Percentiles rank a stretch among this genome's conserved stretches.
Evolutionary conservation across 1,284 basidiomycete species (phyloP).

Genomic region (Tilletia setariae): DNA sequence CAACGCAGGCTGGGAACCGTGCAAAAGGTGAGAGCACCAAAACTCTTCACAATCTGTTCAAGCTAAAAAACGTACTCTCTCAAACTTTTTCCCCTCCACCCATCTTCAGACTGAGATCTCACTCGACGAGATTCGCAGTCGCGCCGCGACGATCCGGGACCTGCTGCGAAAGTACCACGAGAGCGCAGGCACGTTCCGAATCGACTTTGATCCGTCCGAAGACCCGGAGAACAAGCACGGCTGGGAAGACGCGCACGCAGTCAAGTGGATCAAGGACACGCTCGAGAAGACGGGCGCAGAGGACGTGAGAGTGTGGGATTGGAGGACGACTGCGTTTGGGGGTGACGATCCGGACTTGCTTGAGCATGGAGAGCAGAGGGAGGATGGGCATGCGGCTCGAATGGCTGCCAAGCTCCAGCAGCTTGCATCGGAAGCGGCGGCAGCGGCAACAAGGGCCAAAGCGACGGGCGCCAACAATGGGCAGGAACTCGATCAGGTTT

Average conservation of each 20-base stretch:
- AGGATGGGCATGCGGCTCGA: conserved; percentile 1
- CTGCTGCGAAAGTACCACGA: conserved; percentile 26
- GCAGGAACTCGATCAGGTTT: too few relatives aligned
- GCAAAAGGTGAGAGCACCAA: neutral
- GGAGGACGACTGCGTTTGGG: neutral
- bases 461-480: too few relatives aligned
- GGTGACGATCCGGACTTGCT: neutral
- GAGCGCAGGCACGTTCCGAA: conserved; percentile 24
- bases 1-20: neutral
- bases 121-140: conserved; percentile 20
- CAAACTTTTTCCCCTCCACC: too few relatives aligned
- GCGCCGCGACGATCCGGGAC: conserved; percentile 24
- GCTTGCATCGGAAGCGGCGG: neutral
- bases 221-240: conserved; percentile 17
- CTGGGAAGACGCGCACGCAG: conserved; percentile 26
- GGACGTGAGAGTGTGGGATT: neutral
- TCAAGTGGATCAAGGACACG: conserved; percentile 26
- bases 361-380: neutral
- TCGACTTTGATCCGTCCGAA: conserved; percentile 21
- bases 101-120: conserved; percentile 11
- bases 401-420: neutral
- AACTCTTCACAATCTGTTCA: too few relatives aligned
- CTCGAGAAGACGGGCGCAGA: neutral
- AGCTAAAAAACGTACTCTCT: too few relatives aligned
- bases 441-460: neutral